Percentiles rank a stretch among this genome's conserved stretches.
These are phyloP conservation scores for Usnea hakonensis DNA, from an alignment of 495 filamentous ascomycete species.

Conservation along the genomic window DNA sequence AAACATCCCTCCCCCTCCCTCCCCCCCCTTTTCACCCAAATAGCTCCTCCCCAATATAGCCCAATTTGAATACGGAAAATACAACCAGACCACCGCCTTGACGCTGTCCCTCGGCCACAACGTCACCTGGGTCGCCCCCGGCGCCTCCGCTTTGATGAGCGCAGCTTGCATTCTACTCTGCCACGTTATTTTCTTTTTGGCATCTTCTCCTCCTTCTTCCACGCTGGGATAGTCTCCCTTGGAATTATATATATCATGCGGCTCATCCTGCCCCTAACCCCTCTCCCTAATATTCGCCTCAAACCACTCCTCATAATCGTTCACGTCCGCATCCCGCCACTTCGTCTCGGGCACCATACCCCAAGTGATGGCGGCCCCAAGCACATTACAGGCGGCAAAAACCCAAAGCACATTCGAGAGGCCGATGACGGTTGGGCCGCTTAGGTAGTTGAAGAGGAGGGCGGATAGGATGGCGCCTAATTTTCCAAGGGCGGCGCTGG, in stretches of 20 bases:
- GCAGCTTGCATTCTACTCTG: no score
- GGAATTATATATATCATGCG: no score
- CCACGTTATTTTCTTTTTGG: no score
- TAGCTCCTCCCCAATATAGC: slow-evolving; percentile 29
- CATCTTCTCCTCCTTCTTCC: no score
- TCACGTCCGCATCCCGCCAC: slow-evolving; percentile 25
- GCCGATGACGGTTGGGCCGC: slow-evolving; percentile 20
- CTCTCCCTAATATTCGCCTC: slow-evolving; percentile 8
- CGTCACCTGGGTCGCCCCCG: slow-evolving; percentile 59
- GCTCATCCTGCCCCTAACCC: not conserved
- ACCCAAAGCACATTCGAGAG: slow-evolving; percentile 27
- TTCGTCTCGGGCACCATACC: slow-evolving; percentile 27
- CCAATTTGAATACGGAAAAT: slow-evolving; percentile 61
- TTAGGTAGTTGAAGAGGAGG: slow-evolving; percentile 26
- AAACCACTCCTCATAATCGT: slow-evolving; percentile 26
- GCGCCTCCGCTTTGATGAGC: slow-evolving; percentile 63
- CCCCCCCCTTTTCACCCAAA: no score
- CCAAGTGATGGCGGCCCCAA: slow-evolving; percentile 24
- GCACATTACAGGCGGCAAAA: slow-evolving; percentile 27
- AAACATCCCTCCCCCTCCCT: no score
- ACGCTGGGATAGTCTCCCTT: no score
- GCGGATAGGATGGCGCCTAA: slow-evolving; percentile 27
- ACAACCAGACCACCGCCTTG: slow-evolving; percentile 56
- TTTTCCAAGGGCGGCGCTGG: slow-evolving; percentile 26
- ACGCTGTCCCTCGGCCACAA: slow-evolving; percentile 61